Percentiles rank a stretch among this genome's conserved stretches.
Evolutionary conservation across 257 asterid genomes (phyloP).

Genomic region (Solanum neorickii): DNA sequence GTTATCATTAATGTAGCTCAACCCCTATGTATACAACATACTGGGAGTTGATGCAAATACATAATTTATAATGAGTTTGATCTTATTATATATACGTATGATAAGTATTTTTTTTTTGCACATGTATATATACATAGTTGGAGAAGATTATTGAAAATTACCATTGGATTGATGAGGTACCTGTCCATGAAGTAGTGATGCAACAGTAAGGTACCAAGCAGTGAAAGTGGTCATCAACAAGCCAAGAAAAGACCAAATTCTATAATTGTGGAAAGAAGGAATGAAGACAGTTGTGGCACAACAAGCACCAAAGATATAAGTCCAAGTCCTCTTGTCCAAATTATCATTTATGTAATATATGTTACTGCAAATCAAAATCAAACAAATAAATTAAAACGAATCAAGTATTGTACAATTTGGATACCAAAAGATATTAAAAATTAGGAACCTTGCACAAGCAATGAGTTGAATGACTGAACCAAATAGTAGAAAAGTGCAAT

Average conservation of each 20-base stretch:
- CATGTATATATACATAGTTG: neutral
- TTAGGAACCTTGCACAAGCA: conserved; percentile 36
- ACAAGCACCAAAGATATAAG: conserved; percentile 12
- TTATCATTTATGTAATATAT: conserved; percentile 42
- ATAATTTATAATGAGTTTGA: neutral
- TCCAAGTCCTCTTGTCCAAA: conserved; percentile 8
- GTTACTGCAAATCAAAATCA: conserved; percentile 18
- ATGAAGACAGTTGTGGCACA: conserved; percentile 12
- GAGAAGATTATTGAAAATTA: neutral
- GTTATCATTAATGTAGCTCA: neutral
- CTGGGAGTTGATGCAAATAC: neutral
- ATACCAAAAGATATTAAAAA: neutral
- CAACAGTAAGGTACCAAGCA: conserved; percentile 43
- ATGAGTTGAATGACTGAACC: conserved; percentile 45
- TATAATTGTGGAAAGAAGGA: conserved; percentile 39
- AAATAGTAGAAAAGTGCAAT: conserved; percentile 29
- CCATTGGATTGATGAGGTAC: neutral
- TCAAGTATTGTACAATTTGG: too few relatives aligned
- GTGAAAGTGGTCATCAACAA: conserved; percentile 41
- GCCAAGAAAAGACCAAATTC: conserved; percentile 51
- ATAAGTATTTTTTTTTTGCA: too few relatives aligned
- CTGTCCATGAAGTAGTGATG: conserved; percentile 43
- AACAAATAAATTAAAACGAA: neutral
- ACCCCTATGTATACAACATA: neutral
- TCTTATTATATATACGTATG: neutral